Evolutionary conservation across 495 filamentous ascomycete species (phyloP), one percentile per base, ranked within the genome.

Genomic region (Hyaloscypha variabilis): DNA sequence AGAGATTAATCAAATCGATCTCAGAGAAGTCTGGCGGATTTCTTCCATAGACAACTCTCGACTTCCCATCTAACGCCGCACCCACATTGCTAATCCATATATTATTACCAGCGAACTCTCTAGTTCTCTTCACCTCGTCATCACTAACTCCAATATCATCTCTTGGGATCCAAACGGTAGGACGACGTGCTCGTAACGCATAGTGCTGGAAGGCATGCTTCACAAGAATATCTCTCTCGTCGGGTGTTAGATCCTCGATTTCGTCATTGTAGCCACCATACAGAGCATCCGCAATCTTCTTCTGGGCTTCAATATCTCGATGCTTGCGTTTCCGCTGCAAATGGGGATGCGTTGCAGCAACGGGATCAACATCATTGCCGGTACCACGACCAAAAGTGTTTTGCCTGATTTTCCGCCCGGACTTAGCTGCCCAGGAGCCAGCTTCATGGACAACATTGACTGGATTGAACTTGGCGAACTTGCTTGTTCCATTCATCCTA

Each of bases 1-100:
- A 96, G 67, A 97, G 73, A 71, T 90, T 87, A 76, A 97, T 96
- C 65, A 97, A 78, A 81, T 97, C 94, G 60, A 93, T 82, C 76
- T 94, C 90, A 5, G 89, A 92, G 75, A 96, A 97, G 77, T 99
- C 95, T 14, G 95, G 95, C 57, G 95, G 95, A 72, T 90, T 90
- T 68, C 88, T 84, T 72, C 89, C 87, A 78, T 96, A 99, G 51
- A 96, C 85, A n/a, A 96, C 92, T 58, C 90, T 85, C 49, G 84
- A 87, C 76, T 91, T 94, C 60, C 87, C 87, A 78, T 97, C 92
- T 66, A 98, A 79, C 24, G 91, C 91, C 42, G 93, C 90, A 65
- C 91, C 92, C 75, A 95, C 89, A 76, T 97, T 99, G 71, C 89
- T 94, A 72, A 97, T 91, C 92, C 94, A 97, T 60, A 99, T 88